A percentile compares a stretch with the other conserved stretches of the same genome.
These are phyloP conservation scores for Trebouxiophyceae sp. DNA, from an alignment of 163 green algal species.

Conservation along the genomic window DNA sequence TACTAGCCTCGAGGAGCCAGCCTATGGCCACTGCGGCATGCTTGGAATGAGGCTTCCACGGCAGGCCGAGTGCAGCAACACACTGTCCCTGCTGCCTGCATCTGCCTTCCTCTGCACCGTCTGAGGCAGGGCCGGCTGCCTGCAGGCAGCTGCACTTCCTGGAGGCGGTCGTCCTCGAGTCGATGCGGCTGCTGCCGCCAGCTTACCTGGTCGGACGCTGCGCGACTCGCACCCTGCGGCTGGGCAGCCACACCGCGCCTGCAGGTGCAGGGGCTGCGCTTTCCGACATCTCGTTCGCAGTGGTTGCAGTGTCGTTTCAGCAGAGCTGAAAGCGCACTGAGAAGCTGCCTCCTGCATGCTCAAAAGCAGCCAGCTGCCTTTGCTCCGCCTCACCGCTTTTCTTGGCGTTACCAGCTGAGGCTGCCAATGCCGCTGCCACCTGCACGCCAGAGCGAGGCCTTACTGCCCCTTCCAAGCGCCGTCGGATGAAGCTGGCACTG, in stretches of 20 bases:
- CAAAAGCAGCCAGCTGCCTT: not conserved
- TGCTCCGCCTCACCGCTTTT: not conserved
- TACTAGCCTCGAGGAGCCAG: too few relatives aligned
- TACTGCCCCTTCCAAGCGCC: not conserved
- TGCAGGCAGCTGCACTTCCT: conserved; percentile 42
- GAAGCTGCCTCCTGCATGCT: not conserved
- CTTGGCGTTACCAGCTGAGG: not conserved
- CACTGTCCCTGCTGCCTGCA: too few relatives aligned
- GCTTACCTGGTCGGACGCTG: conserved; percentile 85
- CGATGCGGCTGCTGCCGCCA: conserved; percentile 68
- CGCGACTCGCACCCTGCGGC: conserved; percentile 3
- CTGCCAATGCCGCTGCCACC: not conserved
- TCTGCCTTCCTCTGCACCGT: too few relatives aligned
- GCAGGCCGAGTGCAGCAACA: too few relatives aligned
- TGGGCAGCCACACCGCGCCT: conserved; percentile 16
- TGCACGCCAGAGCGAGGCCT: not conserved
- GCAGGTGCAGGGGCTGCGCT: conserved; percentile 3
- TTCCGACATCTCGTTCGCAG: not conserved
- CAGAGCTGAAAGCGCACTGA: not conserved
- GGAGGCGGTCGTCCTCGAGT: conserved; percentile 71
- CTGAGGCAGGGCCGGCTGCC: not conserved
- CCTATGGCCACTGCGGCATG: too few relatives aligned
- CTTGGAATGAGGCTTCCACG: too few relatives aligned
- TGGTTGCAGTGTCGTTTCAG: not conserved
- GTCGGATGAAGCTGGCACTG: too few relatives aligned